phyloP scores from a whole-genome alignment of 306 rosid genomes.

The Canavalia ensiformis region DNA sequence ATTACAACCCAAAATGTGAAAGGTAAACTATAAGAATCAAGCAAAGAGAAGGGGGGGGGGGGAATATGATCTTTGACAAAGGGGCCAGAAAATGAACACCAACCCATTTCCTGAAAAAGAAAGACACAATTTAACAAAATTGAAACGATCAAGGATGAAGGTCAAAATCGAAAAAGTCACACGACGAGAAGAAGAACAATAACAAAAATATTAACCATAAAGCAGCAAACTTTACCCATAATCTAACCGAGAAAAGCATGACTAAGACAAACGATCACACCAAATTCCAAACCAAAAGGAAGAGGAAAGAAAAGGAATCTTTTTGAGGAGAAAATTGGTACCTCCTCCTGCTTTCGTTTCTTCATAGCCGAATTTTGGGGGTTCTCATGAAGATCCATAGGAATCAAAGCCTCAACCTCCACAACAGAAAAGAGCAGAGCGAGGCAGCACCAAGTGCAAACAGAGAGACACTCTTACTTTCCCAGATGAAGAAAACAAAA shows the following conservation, averaged over 20 bases:
- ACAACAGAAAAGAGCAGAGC: constrained; percentile 2
- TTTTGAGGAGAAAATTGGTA: constrained; percentile 16
- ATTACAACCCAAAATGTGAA: background rate
- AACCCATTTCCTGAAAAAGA: background rate
- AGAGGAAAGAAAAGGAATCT: background rate
- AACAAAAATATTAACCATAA: background rate
- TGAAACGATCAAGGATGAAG: constrained; percentile 41
- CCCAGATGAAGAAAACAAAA: background rate
- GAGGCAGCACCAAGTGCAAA: constrained; percentile 1
- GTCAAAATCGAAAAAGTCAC: constrained; percentile 16
- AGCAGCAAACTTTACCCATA: constrained; percentile 7
- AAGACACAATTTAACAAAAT: background rate
- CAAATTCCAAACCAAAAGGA: background rate
- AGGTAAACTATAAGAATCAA: background rate
- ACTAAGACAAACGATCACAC: background rate
- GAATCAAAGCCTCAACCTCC: constrained; percentile 20
- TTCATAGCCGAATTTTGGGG: constrained; percentile 44
- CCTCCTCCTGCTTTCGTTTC: constrained; percentile 65
- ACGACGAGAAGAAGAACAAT: background rate
- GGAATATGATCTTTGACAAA: background rate
- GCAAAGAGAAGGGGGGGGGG: background rate
- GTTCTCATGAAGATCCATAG: constrained; percentile 58
- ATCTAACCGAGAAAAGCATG: constrained; percentile 1
- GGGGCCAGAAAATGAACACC: background rate
- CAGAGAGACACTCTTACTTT: constrained; percentile 25